Percentiles rank a stretch among this genome's conserved stretches.
Evolutionary conservation across 257 asterid genomes (phyloP).

Genomic region (Buddleja alternifolia): DNA sequence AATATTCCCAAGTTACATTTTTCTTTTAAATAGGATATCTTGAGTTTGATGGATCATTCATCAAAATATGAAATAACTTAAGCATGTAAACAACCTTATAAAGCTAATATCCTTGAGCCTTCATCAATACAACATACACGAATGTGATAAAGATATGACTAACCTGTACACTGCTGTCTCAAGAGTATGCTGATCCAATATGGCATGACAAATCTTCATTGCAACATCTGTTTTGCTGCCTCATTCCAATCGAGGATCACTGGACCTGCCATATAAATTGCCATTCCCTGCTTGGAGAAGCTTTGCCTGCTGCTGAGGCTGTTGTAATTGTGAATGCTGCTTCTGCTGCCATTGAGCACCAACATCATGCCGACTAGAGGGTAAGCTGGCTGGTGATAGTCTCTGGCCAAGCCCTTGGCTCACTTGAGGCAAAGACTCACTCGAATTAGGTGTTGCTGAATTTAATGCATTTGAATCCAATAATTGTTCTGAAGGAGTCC

Average conservation of each 20-base stretch:
- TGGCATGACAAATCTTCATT: conserved; percentile 39
- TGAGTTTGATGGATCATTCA: not conserved
- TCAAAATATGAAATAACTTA: not conserved
- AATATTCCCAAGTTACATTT: not conserved
- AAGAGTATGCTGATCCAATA: conserved; percentile 42
- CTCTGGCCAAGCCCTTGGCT: conserved; percentile 58
- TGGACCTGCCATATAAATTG: conserved; percentile 49
- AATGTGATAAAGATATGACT: conserved; percentile 27
- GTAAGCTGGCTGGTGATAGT: conserved; percentile 48
- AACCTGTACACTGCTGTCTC: conserved; percentile 72
- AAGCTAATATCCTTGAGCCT: not conserved
- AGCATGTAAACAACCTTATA: conserved; percentile 4
- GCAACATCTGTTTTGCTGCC: conserved; percentile 29
- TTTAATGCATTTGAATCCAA: conserved; percentile 48
- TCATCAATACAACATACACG: conserved; percentile 6
- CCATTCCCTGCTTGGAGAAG: conserved; percentile 71
- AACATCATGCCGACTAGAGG: conserved; percentile 51
- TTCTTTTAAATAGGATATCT: not conserved
- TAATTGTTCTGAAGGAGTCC: conserved; percentile 55
- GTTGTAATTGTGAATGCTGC: conserved; percentile 43
- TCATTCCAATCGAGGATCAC: conserved; percentile 70
- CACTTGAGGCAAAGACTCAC: conserved; percentile 48
- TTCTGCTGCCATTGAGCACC: conserved; percentile 50
- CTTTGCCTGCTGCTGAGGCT: conserved; percentile 60
- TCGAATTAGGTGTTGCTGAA: conserved; percentile 45